Evolutionary conservation across 768 basidiomycete genomes (phyloP), one percentile per base, ranked within the genome.

Genomic region (Rhodosporidiobolus odoratus): DNA sequence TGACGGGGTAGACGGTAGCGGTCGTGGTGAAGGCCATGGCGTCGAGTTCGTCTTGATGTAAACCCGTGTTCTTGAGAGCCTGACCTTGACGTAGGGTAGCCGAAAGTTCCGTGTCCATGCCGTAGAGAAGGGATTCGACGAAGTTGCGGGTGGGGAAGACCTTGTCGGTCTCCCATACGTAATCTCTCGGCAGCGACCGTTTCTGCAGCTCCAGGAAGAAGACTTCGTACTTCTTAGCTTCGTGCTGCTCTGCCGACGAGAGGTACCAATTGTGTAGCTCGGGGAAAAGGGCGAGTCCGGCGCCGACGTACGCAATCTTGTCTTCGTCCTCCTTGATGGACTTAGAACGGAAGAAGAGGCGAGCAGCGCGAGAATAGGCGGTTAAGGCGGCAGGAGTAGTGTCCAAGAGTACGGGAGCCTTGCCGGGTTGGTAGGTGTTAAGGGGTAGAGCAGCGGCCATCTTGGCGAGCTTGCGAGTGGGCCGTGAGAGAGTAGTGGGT

Each of bases 81-180:
- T 12, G 16, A 9, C 45, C 60, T 8, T 47, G 60, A 21, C 60
- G 43, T 15, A 62, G 25, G n/a, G 34, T 35, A 34, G 16, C 9
- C 17, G 27, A 48, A 23, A 62, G 45, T 34, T 62, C 60, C 19
- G 38, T 17, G 47, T 62, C 60, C 60, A 62, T 62, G 60, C 35
- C 35, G 60, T 41, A 62, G 40, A 62, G 60, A 5, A 62, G 45
- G 13, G 13, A 8, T 32, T 62, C 60, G 43, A 62, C 47, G 60
- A 62, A 48, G 27, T 48, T 30, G 23, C n/a, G 23, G 34, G n/a
- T 37, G 45, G n/a, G 13, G 38, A 48, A 25, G 23, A 48, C 27
- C n/a, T 25, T 32, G 12, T 12, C 34, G 9, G 43, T 48, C n/a
- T 62, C 60, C 60, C 60, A 62, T n/a, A 62, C 45, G 45, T 27